These are phyloP conservation scores for Pichia inconspicua DNA, from an alignment of 1,139 yeast species.

Conservation along the genomic window DNA sequence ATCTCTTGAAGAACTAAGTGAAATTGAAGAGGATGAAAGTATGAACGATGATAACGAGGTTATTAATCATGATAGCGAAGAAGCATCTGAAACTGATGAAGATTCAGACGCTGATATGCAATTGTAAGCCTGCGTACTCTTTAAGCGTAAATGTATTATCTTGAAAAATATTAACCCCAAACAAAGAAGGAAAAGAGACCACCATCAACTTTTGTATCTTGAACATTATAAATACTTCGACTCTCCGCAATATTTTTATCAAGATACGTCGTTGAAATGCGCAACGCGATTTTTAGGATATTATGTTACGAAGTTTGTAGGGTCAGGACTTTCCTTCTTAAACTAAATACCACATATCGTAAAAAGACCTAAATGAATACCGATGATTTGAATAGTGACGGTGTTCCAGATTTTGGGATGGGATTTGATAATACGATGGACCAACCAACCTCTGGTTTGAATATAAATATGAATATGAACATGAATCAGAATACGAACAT, in stretches of 20 bases:
- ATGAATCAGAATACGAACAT: not conserved
- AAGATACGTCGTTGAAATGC: not conserved
- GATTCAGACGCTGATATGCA: conserved; percentile 29
- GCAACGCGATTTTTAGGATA: not conserved
- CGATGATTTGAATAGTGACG: conserved; percentile 19
- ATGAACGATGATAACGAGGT: not conserved
- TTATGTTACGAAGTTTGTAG: no score
- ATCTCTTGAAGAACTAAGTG: conserved; percentile 28
- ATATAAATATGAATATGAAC: not conserved
- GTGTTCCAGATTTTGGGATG: not conserved
- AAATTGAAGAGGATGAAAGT: conserved; percentile 22
- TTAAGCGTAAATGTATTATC: not conserved
- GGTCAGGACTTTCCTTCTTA: no score
- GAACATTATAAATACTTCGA: no score
- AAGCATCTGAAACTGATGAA: conserved; percentile 26
- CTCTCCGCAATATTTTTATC: no score
- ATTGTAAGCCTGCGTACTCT: not conserved
- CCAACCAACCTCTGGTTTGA: not conserved
- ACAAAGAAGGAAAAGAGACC: no score
- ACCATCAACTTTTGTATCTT: no score
- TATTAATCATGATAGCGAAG: not conserved
- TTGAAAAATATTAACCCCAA: no score
- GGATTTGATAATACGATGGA: not conserved
- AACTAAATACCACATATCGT: no score
- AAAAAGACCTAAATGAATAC: conserved; percentile 36